Evolutionary conservation across 305 asterid species (phyloP).

Genomic region (Solanum hybrid): DNA sequence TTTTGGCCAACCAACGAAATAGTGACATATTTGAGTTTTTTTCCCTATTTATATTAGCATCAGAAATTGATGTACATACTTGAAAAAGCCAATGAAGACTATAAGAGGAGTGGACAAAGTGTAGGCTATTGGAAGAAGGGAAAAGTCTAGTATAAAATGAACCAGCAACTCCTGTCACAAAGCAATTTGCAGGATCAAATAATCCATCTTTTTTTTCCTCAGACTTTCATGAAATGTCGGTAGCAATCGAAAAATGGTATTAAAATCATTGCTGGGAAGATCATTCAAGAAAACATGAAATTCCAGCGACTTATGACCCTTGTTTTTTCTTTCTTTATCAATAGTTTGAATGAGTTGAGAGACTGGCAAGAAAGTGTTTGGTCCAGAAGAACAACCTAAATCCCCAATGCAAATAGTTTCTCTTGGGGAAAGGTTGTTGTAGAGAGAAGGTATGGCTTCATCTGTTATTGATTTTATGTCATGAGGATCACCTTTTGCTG

Average conservation of each 20-base stretch:
- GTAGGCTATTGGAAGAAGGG: slow-evolving; percentile 5
- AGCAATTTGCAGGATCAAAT: not conserved
- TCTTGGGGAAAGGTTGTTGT: not conserved
- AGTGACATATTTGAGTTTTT: slow-evolving; percentile 8
- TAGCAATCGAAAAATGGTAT: slow-evolving; percentile 15
- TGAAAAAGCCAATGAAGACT: not conserved
- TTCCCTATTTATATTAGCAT: too few species aligned
- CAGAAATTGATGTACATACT: not conserved
- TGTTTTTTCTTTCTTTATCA: not conserved
- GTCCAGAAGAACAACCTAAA: slow-evolving; percentile 12
- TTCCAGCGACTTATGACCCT: not conserved
- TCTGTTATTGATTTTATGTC: not conserved
- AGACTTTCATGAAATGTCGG: not conserved
- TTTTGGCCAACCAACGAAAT: slow-evolving; percentile 22
- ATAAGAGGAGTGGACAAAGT: slow-evolving; percentile 19
- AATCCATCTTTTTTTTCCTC: not conserved
- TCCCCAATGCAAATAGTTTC: slow-evolving; percentile 7
- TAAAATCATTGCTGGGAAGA: slow-evolving; percentile 26
- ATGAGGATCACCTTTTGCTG: not conserved
- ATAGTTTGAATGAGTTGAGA: not conserved
- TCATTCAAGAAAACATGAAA: slow-evolving; percentile 21
- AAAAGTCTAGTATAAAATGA: slow-evolving; percentile 17
- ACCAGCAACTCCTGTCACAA: slow-evolving; percentile 15
- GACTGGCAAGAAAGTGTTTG: not conserved
- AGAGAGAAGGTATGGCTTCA: not conserved